Conservation (phyloP, 306 rosid species). For the Casuarina glauca region DNA sequence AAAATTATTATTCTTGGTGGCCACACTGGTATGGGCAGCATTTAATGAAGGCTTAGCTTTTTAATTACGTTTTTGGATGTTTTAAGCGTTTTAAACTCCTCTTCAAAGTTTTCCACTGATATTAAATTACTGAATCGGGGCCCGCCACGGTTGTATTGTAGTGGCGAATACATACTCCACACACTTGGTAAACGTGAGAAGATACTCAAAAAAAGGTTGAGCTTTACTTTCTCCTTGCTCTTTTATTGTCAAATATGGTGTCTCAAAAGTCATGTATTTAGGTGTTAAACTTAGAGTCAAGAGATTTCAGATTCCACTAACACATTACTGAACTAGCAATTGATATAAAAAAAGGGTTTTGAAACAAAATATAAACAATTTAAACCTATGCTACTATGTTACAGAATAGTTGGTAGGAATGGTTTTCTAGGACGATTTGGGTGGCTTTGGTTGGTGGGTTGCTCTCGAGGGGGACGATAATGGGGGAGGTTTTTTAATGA, state of each 20-base stretch:
- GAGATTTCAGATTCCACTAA: too few species aligned
- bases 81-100: background rate
- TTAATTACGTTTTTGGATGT: background rate
- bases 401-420: too few species aligned
- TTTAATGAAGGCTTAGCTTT: background rate
- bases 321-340: too few species aligned
- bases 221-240: background rate
- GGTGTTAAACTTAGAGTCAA: too few species aligned
- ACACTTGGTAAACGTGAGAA: background rate
- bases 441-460: background rate
- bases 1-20: background rate
- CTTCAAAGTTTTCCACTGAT: background rate
- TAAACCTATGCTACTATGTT: too few species aligned
- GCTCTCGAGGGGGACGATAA: background rate
- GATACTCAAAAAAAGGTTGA: background rate
- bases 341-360: too few species aligned
- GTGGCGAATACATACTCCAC: background rate
- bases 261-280: too few species aligned
- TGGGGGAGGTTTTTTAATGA: background rate
- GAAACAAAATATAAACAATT: too few species aligned
- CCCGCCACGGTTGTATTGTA: background rate
- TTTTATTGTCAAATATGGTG: too few species aligned
- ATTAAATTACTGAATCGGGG: background rate
- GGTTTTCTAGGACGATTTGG: background rate
- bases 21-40: background rate